Evolutionary conservation across 2,329 filamentous ascomycete genomes (phyloP).

Genomic region (Alternaria incomplexa): DNA sequence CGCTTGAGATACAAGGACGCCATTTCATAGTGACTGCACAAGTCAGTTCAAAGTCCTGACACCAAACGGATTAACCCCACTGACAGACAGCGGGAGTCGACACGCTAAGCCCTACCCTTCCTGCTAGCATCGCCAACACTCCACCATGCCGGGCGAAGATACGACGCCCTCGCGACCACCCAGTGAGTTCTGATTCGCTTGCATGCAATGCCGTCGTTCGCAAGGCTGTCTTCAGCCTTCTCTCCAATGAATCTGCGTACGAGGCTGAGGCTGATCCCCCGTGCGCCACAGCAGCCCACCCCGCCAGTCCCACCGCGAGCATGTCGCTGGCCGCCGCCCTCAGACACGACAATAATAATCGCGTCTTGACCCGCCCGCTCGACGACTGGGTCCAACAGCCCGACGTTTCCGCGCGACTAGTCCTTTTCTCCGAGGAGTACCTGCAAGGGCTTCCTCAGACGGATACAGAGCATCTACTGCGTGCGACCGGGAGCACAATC

Average conservation of each 20-base stretch:
- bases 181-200: constrained; percentile 24
- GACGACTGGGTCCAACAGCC: constrained; percentile 34
- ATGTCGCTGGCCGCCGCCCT: constrained; percentile 28
- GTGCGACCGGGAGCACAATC: constrained; percentile 12
- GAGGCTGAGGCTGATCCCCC: constrained; percentile 18
- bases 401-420: constrained; percentile 36
- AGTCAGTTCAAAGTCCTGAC: background rate
- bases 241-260: constrained; percentile 8
- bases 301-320: constrained; percentile 15
- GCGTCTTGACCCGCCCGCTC: constrained; percentile 24
- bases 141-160: constrained; percentile 6
- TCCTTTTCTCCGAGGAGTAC: constrained; percentile 20
- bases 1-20: background rate
- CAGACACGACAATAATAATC: constrained; percentile 30
- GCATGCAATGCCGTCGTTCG: background rate
- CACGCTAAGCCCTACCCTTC: constrained; percentile 20
- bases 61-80: background rate
- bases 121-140: constrained; percentile 2
- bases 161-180: constrained; percentile 4
- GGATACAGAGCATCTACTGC: constrained; percentile 16
- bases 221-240: constrained; percentile 12
- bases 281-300: constrained; percentile 22
- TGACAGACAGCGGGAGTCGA: background rate
- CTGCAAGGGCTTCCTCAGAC: constrained; percentile 17
- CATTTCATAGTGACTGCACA: background rate